These are phyloP conservation scores for Leptosphaerulina australis DNA, from an alignment of 2,329 filamentous ascomycete species.

Conservation along the genomic window DNA sequence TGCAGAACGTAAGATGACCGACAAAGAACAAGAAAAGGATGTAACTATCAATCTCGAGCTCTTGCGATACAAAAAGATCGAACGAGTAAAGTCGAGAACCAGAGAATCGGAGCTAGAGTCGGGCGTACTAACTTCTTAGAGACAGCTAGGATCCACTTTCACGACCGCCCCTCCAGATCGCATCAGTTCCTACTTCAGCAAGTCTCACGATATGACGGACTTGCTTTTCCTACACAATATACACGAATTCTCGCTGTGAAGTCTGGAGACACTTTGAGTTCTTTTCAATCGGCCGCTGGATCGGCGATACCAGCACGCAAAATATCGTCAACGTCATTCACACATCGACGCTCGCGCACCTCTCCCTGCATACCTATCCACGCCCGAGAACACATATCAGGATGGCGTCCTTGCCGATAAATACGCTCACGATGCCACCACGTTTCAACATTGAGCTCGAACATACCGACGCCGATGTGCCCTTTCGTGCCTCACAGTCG, in stretches of 20 bases:
- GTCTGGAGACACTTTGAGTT: neutral
- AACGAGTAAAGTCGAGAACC: conserved; percentile 4
- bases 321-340: conserved; percentile 21
- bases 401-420: conserved; percentile 27
- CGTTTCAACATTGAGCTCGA: conserved; percentile 61
- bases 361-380: neutral
- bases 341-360: conserved; percentile 1
- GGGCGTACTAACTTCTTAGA: conserved; percentile 8
- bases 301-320: conserved; percentile 11
- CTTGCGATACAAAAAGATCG: neutral
- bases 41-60: no score
- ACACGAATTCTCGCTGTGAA: neutral
- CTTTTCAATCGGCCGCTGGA: conserved; percentile 6
- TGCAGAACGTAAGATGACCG: no score
- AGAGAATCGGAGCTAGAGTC: conserved; percentile 9
- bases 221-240: neutral
- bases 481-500: conserved; percentile 75
- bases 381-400: neutral
- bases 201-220: conserved; percentile 1
- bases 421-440: conserved; percentile 42
- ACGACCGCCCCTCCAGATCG: conserved; percentile 10
- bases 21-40: no score
- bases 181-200: neutral
- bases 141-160: conserved; percentile 10
- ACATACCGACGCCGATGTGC: conserved; percentile 65